phyloP scores from a whole-genome alignment of 2,329 filamentous ascomycete genomes.

The Daldinia eschscholtzii region DNA sequence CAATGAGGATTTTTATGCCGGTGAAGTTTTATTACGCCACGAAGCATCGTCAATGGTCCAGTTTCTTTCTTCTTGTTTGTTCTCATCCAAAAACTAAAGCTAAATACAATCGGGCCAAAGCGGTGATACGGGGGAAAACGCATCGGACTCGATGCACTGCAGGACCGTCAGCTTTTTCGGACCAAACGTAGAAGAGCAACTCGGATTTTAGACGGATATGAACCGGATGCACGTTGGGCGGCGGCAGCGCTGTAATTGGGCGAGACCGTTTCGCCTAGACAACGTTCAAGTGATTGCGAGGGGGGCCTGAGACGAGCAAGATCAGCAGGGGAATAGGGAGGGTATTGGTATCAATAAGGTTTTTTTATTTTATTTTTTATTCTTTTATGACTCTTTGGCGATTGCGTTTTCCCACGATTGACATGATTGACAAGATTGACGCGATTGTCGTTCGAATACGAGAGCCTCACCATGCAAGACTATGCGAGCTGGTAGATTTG shows the following conservation, averaged over 20 bases:
- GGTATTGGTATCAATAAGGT: conserved; percentile 15
- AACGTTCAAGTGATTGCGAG: conserved; percentile 36
- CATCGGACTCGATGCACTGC: conserved; percentile 21
- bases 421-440: conserved; percentile 40
- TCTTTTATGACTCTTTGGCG: conserved; percentile 16
- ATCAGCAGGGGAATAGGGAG: conserved; percentile 35
- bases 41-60: conserved; percentile 17
- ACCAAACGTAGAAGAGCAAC: neutral
- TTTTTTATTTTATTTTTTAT: too few species aligned
- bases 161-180: conserved; percentile 9
- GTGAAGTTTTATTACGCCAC: conserved; percentile 37
- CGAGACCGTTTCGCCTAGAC: conserved; percentile 10
- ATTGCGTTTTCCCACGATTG: conserved; percentile 6
- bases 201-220: conserved; percentile 37
- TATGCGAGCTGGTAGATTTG: conserved; percentile 25
- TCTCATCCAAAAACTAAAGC: neutral
- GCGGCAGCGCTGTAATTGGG: conserved; percentile 40
- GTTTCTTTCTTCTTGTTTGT: neutral
- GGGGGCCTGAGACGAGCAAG: conserved; percentile 35
- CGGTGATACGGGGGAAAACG: neutral
- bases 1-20: conserved; percentile 24
- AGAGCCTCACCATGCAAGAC: conserved; percentile 39
- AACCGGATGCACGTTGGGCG: conserved; percentile 27
- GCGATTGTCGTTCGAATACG: conserved; percentile 43
- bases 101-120: neutral